Conservation (phyloP, 2,329 filamentous ascomycete genomes). For the Fusarium sublunatum region DNA sequence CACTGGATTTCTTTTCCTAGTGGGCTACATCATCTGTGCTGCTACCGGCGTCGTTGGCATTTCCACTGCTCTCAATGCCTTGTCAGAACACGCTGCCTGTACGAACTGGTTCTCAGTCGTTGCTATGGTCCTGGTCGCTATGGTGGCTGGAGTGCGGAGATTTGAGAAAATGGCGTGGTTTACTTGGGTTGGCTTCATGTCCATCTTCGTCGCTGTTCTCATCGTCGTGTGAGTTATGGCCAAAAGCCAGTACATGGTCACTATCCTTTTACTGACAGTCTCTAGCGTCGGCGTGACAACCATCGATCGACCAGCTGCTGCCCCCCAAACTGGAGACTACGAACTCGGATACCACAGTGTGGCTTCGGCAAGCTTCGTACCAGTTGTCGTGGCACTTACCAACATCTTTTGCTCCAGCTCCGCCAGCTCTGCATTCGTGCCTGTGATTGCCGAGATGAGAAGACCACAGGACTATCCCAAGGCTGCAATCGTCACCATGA, state of each 20-base stretch:
- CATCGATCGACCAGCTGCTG: constrained; percentile 67
- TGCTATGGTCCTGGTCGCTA: constrained; percentile 60
- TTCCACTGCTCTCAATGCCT: constrained; percentile 60
- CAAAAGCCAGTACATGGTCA: neutral
- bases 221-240: constrained; percentile 60
- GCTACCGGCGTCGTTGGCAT: constrained; percentile 61
- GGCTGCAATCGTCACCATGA: constrained; percentile 69
- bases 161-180: constrained; percentile 71
- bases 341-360: constrained; percentile 70
- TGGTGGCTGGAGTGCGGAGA: constrained; percentile 65
- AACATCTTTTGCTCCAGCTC: constrained; percentile 71
- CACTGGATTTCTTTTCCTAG: neutral
- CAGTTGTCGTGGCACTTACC: constrained; percentile 64
- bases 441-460: constrained; percentile 73
- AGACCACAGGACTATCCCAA: constrained; percentile 49
- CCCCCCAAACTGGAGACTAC: constrained; percentile 67
- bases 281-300: constrained; percentile 65
- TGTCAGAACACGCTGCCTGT: constrained; percentile 52
- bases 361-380: constrained; percentile 63
- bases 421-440: constrained; percentile 70
- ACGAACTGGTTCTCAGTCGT: constrained; percentile 58
- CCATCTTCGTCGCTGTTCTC: constrained; percentile 67
- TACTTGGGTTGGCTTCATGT: constrained; percentile 69
- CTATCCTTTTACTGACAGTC: neutral
- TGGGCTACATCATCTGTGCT: constrained; percentile 57